Percentiles rank a stretch among this genome's conserved stretches.
Conservation (phyloP, 768 basidiomycete genomes). For the Scleroderma citrinum region DNA sequence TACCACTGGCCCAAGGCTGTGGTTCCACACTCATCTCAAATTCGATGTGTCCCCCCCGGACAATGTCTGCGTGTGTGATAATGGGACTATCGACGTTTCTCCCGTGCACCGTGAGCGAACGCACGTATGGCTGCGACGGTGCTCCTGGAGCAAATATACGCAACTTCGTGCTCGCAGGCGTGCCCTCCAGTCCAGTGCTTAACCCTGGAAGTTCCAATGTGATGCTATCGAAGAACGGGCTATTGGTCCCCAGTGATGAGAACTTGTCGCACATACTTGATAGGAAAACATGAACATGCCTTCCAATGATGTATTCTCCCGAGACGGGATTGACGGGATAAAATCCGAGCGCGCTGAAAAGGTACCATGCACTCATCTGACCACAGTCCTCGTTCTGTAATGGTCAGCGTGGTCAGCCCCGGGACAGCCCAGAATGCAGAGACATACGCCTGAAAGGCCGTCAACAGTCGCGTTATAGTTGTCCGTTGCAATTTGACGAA, state of each 20-base stretch:
- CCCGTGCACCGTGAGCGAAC: constrained; percentile 54
- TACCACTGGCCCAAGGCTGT: constrained; percentile 36
- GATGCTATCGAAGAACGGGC: constrained; percentile 51
- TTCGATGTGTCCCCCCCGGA: constrained; percentile 46
- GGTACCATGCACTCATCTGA: constrained; percentile 88
- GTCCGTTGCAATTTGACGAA: constrained; percentile 55
- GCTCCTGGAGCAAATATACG: constrained; percentile 55
- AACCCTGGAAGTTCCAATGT: constrained; percentile 46
- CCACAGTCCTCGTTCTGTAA: constrained; percentile 81
- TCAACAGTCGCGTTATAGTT: constrained; percentile 65
- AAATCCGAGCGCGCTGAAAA: constrained; percentile 78
- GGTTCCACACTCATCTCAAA: constrained; percentile 61
- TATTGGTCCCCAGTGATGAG: constrained; percentile 1
- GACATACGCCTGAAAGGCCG: constrained; percentile 65
- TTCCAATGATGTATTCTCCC: constrained; percentile 69
- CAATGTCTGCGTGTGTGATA: constrained; percentile 58
- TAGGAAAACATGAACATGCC: constrained; percentile 35
- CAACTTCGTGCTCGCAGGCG: constrained; percentile 27
- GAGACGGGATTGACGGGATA: constrained; percentile 83
- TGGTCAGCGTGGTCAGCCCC: neutral
- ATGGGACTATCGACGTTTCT: constrained; percentile 36
- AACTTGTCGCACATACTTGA: neutral
- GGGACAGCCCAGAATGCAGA: neutral
- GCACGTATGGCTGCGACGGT: constrained; percentile 52
- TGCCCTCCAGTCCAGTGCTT: neutral